Percentiles rank a stretch among this genome's conserved stretches.
Conservation (phyloP, 2,329 filamentous ascomycete species). For the Venturia carpophila region DNA sequence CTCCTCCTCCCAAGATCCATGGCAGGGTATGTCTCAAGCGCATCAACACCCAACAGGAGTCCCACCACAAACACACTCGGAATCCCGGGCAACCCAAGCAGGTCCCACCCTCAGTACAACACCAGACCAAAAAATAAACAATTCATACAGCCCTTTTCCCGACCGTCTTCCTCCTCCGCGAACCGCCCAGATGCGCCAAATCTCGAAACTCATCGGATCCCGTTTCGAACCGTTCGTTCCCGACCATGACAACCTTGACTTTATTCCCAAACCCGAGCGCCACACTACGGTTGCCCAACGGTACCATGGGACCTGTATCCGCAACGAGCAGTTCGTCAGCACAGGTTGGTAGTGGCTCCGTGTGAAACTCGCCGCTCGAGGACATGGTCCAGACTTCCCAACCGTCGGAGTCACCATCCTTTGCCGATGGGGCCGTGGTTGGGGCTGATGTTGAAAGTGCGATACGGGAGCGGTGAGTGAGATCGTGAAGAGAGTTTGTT, state of each 20-base stretch:
- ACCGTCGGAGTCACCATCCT: not conserved
- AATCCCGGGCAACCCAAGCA: not conserved
- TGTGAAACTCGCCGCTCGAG: conserved; percentile 38
- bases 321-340: conserved; percentile 52
- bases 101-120: not conserved
- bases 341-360: conserved; percentile 28
- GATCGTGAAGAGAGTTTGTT: not conserved
- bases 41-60: too few relatives aligned
- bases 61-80: not conserved
- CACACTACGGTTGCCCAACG: conserved; percentile 56
- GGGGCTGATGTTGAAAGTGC: not conserved
- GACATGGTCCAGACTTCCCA: conserved; percentile 51
- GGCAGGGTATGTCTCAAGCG: too few relatives aligned
- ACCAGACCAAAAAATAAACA: not conserved
- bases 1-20: too few relatives aligned
- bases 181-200: not conserved
- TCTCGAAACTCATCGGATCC: not conserved
- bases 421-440: not conserved
- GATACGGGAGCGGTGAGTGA: not conserved
- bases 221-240: conserved; percentile 50
- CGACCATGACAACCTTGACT: conserved; percentile 62
- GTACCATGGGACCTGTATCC: conserved; percentile 55
- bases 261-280: conserved; percentile 65
- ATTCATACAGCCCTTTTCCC: not conserved
- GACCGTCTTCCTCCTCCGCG: conserved; percentile 7